Evolutionary conservation across 208 protist genomes (phyloP).

Genomic region (Acanthamoeba triangularis): DNA sequence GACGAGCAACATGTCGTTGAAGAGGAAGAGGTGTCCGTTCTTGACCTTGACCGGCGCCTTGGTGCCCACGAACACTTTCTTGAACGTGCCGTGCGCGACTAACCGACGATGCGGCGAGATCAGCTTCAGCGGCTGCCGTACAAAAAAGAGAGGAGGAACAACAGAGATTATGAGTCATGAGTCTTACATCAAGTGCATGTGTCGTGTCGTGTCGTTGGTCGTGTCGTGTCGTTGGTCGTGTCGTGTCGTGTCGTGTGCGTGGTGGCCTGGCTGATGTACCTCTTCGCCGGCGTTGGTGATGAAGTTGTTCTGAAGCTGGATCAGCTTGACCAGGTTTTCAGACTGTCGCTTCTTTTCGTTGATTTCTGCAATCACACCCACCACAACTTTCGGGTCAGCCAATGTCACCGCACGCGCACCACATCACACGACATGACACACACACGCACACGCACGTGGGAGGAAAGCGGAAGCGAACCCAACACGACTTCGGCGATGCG

Average conservation of each 20-base stretch:
- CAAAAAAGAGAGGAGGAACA: neutral
- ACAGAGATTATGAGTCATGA: too few species aligned
- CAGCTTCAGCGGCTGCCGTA: neutral
- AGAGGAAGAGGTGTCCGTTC: conserved; percentile 13
- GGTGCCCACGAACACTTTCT: neutral
- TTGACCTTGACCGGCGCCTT: neutral
- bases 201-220: too few species aligned
- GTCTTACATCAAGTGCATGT: too few species aligned
- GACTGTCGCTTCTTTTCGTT: neutral
- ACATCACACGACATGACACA: neutral
- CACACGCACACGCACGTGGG: neutral
- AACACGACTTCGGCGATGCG: neutral
- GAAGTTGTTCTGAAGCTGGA: neutral
- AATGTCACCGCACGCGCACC: neutral
- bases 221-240: too few species aligned
- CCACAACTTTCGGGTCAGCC: neutral
- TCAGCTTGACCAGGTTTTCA: neutral
- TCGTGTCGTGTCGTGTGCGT: too few species aligned
- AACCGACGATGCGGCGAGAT: neutral
- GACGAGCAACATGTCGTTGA: conserved; percentile 36
- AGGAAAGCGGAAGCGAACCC: neutral
- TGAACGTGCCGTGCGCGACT: neutral
- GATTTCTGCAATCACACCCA: neutral
- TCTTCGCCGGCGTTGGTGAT: neutral
- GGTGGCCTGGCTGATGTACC: neutral